Evolutionary conservation across 257 asterid genomes (phyloP), one percentile per base, ranked within the genome.

Genomic region (Plectranthus barbatus): DNA sequence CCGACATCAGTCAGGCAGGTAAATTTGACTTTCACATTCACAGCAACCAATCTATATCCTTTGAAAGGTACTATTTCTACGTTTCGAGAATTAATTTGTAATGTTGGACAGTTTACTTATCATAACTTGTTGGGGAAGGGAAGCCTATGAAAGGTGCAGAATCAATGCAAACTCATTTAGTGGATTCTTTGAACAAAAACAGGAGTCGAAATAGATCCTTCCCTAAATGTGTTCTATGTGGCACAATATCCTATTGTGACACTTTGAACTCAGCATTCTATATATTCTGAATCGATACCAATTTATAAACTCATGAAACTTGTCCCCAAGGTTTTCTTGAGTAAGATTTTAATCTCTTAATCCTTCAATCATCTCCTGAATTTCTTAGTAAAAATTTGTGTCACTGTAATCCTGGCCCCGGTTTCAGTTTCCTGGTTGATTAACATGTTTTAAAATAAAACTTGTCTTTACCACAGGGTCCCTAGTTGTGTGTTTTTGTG

Each of bases 1-100:
- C 79, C 97, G 29, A 20, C 37, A 41, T 57, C 95, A 18, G 81
- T 87, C 68, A 85, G 97, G 86, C 95, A 89, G 97, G 99, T 92
- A 74, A 74, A 67, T 31, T 34, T 48, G 64, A 44, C 40, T 57
- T 60, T 48, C 67, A 59, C 68, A 53, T 63, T 48, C 45, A 41
- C 45, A 5, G 20, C 54, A 34, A 40, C 54, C 48, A 34, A 41
- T 60, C 50, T 36, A 41, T 14, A 57, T 26, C 66, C 57, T 45
- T 47, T 59, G 37, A 47, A 69, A 39, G 15, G 9, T 34, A 40
- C 48, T n/a, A 18, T 48, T 52, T 33, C 48, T 37, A 26, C 53
- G 50, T 44, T 50, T 71, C 39, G 18, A 44, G 9, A 42, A 48
- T 72, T 49, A 40, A 63, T 29, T 45, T 56, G 37, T 48, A 45